phyloP scores from a whole-genome alignment of 2,329 filamentous ascomycete genomes.

The Dendrostoma leiphaemia region DNA sequence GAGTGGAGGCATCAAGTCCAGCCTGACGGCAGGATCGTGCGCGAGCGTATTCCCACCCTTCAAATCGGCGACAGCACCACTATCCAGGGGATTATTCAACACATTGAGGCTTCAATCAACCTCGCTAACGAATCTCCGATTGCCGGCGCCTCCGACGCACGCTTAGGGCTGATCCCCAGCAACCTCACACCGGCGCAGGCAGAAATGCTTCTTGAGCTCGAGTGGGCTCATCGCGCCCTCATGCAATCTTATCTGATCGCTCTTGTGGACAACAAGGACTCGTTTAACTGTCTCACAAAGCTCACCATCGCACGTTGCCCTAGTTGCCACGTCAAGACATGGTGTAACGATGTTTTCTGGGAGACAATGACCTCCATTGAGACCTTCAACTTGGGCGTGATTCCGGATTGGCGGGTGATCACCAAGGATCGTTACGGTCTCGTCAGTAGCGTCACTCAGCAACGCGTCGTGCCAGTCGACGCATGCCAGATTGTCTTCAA shows the following conservation, averaged over 20 bases:
- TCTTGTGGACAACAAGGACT: slow-evolving; percentile 56
- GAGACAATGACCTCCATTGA: slow-evolving; percentile 50
- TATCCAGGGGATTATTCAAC: slow-evolving; percentile 1
- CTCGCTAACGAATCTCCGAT: not conserved
- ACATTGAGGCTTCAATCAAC: slow-evolving; percentile 5
- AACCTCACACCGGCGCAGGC: slow-evolving; percentile 61
- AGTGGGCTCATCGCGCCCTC: slow-evolving; percentile 68
- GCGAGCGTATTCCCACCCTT: slow-evolving; percentile 22
- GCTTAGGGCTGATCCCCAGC: slow-evolving; percentile 33
- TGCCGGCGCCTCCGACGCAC: slow-evolving; percentile 17
- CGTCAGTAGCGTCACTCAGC: slow-evolving; percentile 39
- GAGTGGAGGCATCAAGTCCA: slow-evolving; percentile 8
- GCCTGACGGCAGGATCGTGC: slow-evolving; percentile 24
- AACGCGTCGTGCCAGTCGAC: slow-evolving; percentile 44
- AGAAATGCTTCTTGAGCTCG: slow-evolving; percentile 66
- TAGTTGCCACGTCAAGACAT: slow-evolving; percentile 54
- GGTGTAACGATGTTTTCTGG: slow-evolving; percentile 63
- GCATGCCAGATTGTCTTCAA: slow-evolving; percentile 50
- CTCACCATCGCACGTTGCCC: slow-evolving; percentile 65
- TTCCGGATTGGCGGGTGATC: slow-evolving; percentile 65
- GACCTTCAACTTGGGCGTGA: slow-evolving; percentile 57
- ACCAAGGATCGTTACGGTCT: slow-evolving; percentile 49
- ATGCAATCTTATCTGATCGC: slow-evolving; percentile 66
- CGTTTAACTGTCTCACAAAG: slow-evolving; percentile 53
- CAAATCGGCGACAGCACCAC: not conserved